Conservation (phyloP, 192 early-diverging fungal genomes). For the Cladochytrium replicatum region DNA sequence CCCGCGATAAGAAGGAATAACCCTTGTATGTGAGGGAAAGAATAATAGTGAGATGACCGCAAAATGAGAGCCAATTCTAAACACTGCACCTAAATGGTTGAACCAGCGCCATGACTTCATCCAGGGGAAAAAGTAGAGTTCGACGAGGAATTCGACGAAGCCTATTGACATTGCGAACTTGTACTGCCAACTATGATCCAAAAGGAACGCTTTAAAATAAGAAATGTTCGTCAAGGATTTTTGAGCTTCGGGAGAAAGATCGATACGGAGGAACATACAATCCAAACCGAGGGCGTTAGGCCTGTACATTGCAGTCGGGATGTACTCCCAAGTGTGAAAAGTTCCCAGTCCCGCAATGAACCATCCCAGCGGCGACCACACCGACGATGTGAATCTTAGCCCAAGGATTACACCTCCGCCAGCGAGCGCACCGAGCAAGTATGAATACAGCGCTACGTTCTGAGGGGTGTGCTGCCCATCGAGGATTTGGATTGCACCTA, state of each 20-base stretch:
- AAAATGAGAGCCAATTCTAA: neutral
- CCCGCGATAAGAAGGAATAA: constrained; percentile 51
- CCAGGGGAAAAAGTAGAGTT: constrained; percentile 49
- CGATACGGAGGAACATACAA: constrained; percentile 1
- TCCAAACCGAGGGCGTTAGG: constrained; percentile 27
- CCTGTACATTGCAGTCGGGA: constrained; percentile 75
- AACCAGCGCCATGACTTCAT: constrained; percentile 33
- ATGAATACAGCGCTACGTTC: constrained; percentile 68
- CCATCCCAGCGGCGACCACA: neutral
- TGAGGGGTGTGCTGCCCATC: constrained; percentile 61
- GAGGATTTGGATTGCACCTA: constrained; percentile 43
- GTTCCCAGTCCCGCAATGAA: constrained; percentile 54
- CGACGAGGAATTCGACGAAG: constrained; percentile 60
- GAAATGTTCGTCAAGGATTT: neutral
- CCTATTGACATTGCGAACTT: constrained; percentile 55
- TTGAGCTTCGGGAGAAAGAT: neutral
- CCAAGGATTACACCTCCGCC: constrained; percentile 39
- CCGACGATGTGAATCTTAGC: constrained; percentile 4
- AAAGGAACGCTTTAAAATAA: constrained; percentile 50
- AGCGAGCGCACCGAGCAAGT: constrained; percentile 50
- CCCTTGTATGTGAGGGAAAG: constrained; percentile 26
- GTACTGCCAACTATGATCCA: constrained; percentile 65
- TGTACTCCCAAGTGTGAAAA: constrained; percentile 84
- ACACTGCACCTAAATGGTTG: constrained; percentile 24
- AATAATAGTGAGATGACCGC: neutral